These are phyloP conservation scores for Ustilago trichophora DNA, from an alignment of 1,284 basidiomycete species.

Conservation along the genomic window DNA sequence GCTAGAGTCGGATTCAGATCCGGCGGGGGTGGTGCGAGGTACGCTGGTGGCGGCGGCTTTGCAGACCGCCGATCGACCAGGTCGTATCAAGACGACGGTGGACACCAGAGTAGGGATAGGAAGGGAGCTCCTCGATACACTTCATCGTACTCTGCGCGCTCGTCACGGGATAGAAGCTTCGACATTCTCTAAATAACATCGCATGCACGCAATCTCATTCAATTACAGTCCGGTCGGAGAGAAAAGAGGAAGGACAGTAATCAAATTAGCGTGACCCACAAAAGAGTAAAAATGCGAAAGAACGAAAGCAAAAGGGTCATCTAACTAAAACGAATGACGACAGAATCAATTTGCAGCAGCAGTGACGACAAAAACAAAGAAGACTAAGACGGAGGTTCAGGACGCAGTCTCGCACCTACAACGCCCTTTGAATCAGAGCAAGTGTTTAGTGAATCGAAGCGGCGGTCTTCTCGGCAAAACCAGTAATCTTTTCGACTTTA, in stretches of 20 bases:
- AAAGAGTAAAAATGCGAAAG: too few species aligned
- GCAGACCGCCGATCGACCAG: background rate
- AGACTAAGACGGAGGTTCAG: too few species aligned
- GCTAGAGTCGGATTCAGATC: background rate
- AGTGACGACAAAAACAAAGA: too few species aligned
- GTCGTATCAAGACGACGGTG: background rate
- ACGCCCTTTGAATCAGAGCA: background rate
- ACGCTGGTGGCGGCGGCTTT: background rate
- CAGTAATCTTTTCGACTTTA: constrained; percentile 1
- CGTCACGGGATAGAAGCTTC: too few species aligned
- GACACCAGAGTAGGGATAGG: background rate
- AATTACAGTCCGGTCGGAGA: too few species aligned
- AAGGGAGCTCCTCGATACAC: too few species aligned
- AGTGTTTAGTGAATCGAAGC: constrained; percentile 6
- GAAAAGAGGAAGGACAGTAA: background rate
- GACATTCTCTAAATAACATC: too few species aligned
- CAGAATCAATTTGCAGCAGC: too few species aligned
- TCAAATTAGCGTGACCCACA: too few species aligned
- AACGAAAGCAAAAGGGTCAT: too few species aligned
- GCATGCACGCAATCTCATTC: too few species aligned
- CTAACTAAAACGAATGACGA: too few species aligned
- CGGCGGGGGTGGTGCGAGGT: background rate
- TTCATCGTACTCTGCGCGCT: background rate
- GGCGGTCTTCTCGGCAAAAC: constrained; percentile 7
- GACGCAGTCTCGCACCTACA: background rate